Percentiles rank a stretch among this genome's conserved stretches.
Evolutionary conservation across 148 eudicot genomes (phyloP).

Genomic region (Amaranthus palmeri): DNA sequence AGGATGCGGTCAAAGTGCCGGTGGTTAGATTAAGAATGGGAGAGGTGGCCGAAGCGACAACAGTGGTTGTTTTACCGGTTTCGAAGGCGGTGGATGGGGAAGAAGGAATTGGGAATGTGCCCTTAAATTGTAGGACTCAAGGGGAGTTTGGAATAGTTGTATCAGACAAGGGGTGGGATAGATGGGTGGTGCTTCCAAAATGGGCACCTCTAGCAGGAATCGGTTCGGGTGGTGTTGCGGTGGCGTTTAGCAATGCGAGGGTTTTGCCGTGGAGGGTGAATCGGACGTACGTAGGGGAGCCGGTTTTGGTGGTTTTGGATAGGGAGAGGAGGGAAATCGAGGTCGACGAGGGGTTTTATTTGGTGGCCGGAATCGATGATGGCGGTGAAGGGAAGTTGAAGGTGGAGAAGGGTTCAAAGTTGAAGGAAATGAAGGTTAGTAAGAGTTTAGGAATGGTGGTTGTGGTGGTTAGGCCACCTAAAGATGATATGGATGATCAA

Average conservation of each 20-base stretch:
- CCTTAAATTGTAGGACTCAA: slow-evolving; percentile 42
- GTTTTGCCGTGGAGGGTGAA: slow-evolving; percentile 78
- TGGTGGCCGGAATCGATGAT: slow-evolving; percentile 31
- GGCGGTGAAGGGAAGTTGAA: slow-evolving; percentile 40
- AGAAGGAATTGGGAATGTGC: slow-evolving; percentile 47
- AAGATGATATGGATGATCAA: slow-evolving; percentile 49
- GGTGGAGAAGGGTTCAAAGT: slow-evolving; percentile 58
- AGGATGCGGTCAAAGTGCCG: slow-evolving; percentile 48
- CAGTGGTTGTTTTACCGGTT: slow-evolving; percentile 68
- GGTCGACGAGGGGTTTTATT: slow-evolving; percentile 60
- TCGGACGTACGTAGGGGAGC: slow-evolving; percentile 52
- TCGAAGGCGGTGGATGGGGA: slow-evolving; percentile 47
- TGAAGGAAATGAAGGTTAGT: slow-evolving; percentile 55
- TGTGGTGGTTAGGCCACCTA: slow-evolving; percentile 93
- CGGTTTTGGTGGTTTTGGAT: slow-evolving; percentile 71
- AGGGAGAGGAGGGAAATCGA: slow-evolving; percentile 53
- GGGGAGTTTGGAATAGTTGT: slow-evolving; percentile 70
- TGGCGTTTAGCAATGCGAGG: slow-evolving; percentile 46
- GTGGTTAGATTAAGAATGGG: slow-evolving; percentile 72
- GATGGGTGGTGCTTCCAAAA: slow-evolving; percentile 86
- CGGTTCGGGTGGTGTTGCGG: slow-evolving; percentile 63
- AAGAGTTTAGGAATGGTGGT: slow-evolving; percentile 67
- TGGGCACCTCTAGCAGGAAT: slow-evolving; percentile 65
- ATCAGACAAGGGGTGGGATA: slow-evolving; percentile 62
- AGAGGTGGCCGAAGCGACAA: slow-evolving; percentile 69